phyloP scores from a whole-genome alignment of 2,329 filamentous ascomycete species.

The Fonsecaea pugnacius region DNA sequence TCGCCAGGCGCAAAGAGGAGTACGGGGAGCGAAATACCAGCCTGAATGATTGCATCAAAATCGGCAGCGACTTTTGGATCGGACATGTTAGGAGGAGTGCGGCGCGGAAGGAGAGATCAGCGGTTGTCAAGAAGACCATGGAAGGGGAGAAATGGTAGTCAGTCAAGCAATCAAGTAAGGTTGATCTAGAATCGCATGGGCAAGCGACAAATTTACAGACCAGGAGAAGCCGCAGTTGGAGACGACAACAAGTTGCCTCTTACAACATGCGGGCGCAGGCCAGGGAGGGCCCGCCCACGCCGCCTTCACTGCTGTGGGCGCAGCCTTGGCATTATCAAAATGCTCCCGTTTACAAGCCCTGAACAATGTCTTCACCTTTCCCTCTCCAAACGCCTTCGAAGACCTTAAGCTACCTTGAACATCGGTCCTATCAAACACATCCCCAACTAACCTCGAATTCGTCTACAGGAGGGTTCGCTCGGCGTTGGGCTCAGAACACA shows the following conservation, averaged over 20 bases:
- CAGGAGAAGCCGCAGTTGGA: conserved; percentile 3
- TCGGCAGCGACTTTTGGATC: conserved; percentile 46
- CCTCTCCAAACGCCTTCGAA: not conserved
- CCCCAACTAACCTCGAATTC: too few relatives aligned
- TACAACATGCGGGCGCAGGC: conserved; percentile 1
- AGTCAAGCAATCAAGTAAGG: not conserved
- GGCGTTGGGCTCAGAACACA: too few relatives aligned
- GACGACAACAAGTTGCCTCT: conserved; percentile 3
- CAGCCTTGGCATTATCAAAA: conserved; percentile 1
- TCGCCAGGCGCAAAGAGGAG: not conserved
- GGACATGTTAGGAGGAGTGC: conserved; percentile 41
- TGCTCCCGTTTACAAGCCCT: not conserved
- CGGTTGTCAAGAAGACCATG: not conserved
- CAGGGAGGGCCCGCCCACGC: not conserved
- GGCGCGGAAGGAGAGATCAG: not conserved
- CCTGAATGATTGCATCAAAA: conserved; percentile 58
- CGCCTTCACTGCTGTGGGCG: not conserved
- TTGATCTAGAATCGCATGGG: not conserved
- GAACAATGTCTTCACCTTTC: not conserved
- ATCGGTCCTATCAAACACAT: not conserved
- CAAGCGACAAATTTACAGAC: not conserved
- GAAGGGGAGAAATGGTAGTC: not conserved
- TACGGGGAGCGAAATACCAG: conserved; percentile 46
- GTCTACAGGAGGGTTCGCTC: too few relatives aligned
- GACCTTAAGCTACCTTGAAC: not conserved